These are phyloP conservation scores for Cicer cuneatum DNA, from an alignment of 306 rosid genomes.

Conservation along the genomic window DNA sequence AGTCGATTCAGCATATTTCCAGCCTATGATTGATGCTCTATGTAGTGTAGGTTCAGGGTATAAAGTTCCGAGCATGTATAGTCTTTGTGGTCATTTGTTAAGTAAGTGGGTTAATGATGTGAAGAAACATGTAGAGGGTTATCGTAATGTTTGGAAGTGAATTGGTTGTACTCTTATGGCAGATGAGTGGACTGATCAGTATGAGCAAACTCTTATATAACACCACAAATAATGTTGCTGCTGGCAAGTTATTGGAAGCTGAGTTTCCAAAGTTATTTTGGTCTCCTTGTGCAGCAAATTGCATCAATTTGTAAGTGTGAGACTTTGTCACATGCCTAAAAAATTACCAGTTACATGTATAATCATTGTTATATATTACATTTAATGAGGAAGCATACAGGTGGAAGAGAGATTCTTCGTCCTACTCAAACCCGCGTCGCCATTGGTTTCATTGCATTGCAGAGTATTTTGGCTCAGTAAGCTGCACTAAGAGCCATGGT, in stretches of 20 bases:
- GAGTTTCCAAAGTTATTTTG: conserved; percentile 1
- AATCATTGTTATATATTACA: background rate
- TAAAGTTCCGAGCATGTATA: background rate
- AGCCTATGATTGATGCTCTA: background rate
- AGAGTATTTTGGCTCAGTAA: conserved; percentile 12
- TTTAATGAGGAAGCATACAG: background rate
- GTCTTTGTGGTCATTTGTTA: background rate
- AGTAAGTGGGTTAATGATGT: background rate
- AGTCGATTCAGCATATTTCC: background rate
- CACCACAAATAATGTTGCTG: background rate
- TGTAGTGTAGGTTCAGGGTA: background rate
- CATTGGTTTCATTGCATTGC: background rate
- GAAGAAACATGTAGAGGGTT: background rate
- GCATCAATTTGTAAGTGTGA: background rate
- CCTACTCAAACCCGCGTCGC: background rate
- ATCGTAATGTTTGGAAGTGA: background rate
- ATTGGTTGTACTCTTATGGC: background rate
- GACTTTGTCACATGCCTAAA: background rate
- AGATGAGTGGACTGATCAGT: background rate
- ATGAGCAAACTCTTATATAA: background rate
- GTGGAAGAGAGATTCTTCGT: background rate
- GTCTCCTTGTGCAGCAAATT: conserved; percentile 3
- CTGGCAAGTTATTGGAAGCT: background rate
- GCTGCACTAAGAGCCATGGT: background rate
- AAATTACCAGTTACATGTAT: background rate